A percentile compares a stretch with the other conserved stretches of the same genome.
Evolutionary conservation across 2,329 filamentous ascomycete genomes (phyloP).

Genomic region (Trichoderma sp.): DNA sequence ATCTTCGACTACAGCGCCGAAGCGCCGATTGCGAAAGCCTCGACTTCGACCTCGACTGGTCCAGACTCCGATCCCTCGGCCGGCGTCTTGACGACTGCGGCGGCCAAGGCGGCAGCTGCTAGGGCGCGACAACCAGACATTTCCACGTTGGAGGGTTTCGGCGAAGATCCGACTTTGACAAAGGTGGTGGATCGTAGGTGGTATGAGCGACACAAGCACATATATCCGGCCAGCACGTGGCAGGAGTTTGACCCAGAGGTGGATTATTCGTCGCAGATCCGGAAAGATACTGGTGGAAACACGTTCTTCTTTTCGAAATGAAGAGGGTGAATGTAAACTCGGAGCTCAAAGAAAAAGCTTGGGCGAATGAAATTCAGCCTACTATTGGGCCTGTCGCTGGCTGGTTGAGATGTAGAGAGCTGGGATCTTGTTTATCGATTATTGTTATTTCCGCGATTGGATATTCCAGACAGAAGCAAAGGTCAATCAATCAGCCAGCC

Average conservation of each 20-base stretch:
- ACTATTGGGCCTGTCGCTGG: not conserved
- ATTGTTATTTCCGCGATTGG: not conserved
- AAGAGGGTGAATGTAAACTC: conserved; percentile 28
- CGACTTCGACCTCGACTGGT: conserved; percentile 37
- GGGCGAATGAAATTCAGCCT: not conserved
- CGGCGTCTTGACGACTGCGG: conserved; percentile 39
- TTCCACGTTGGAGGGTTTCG: conserved; percentile 70
- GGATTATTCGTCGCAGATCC: conserved; percentile 76
- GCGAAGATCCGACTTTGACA: conserved; percentile 78
- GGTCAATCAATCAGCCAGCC: conserved; percentile 39
- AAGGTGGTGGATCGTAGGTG: conserved; percentile 95
- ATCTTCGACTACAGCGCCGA: conserved; percentile 76
- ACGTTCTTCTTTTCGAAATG: conserved; percentile 79
- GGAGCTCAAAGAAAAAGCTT: not conserved
- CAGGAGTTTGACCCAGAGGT: conserved; percentile 90
- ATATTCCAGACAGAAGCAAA: not conserved
- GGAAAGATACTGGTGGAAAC: conserved; percentile 86
- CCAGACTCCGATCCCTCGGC: conserved; percentile 32
- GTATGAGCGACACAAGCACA: conserved; percentile 98
- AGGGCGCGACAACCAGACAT: conserved; percentile 51
- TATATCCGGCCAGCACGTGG: conserved; percentile 95
- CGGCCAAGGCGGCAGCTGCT: conserved; percentile 44
- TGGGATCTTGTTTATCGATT: not conserved
- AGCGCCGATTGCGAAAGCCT: conserved; percentile 40
- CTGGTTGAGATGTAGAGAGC: not conserved